Conservation (phyloP, 2,329 filamentous ascomycete species). For the Phialophora macrospora region DNA sequence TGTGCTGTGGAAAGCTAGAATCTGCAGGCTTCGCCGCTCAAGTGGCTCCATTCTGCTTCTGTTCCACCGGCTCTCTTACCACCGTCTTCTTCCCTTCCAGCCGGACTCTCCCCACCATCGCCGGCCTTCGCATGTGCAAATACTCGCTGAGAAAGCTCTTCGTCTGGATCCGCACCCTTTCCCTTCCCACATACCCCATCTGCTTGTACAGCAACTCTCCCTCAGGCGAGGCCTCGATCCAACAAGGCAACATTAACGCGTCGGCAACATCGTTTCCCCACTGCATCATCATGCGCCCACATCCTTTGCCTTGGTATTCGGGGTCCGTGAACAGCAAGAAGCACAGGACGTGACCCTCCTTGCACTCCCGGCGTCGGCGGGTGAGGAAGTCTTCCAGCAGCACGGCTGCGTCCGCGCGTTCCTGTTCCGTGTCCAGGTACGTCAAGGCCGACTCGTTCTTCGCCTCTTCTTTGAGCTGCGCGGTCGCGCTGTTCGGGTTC, state of each 20-base stretch:
- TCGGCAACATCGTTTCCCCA: constrained; percentile 45
- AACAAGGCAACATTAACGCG: constrained; percentile 44
- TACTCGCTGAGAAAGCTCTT: constrained; percentile 27
- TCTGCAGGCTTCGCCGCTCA: not conserved
- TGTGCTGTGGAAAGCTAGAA: too few relatives aligned
- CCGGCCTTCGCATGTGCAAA: constrained; percentile 29
- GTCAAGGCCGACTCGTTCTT: constrained; percentile 16
- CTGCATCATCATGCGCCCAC: constrained; percentile 46
- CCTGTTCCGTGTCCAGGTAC: constrained; percentile 26
- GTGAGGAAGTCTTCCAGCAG: constrained; percentile 24
- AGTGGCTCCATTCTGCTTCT: not conserved
- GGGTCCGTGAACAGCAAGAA: constrained; percentile 38
- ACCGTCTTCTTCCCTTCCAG: constrained; percentile 21
- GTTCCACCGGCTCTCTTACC: constrained; percentile 17
- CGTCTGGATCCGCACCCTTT: constrained; percentile 26
- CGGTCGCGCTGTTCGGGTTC: not conserved
- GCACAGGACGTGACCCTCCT: constrained; percentile 25
- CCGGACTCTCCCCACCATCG: constrained; percentile 21
- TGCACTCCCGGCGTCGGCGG: constrained; percentile 20
- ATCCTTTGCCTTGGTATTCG: constrained; percentile 44
- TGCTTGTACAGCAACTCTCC: constrained; percentile 47
- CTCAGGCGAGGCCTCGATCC: constrained; percentile 47
- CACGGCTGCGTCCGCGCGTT: constrained; percentile 23
- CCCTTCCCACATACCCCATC: constrained; percentile 32
- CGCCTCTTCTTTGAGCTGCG: constrained; percentile 11